Base-by-base conservation (phyloP, 1,284 basidiomycete species). In the Coriolopsis trogii region DNA sequence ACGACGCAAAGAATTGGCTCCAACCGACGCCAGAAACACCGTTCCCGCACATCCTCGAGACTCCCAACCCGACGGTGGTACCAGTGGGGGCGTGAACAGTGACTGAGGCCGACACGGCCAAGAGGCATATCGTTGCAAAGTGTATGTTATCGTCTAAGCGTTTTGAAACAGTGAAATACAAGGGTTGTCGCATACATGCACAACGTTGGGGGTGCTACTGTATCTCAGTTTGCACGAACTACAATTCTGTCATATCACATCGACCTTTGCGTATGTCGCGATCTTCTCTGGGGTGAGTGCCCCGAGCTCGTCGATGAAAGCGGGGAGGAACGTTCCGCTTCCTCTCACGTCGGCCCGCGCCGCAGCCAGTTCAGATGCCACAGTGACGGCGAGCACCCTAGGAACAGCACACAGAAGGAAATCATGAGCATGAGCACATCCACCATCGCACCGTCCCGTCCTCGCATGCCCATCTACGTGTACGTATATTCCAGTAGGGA, bases 241-340 rank as follows among this genome's bases (percentile, higher is more conserved):
- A n/a, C n/a, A n/a, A n/a, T n/a, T n/a, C n/a, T n/a, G n/a, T 46
- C 36, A 59, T 6, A 59, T 33, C 13, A 80, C 63, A 42, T 75
- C 69, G 16, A 93, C 67, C 54, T 79, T 83, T 2, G 82, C 83
- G 20, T 70, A 63, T 37, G 73, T 54, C 16, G 63, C 62, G 8
- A 93, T 62, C 10, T 72, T 78, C 23, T 84, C 80, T 0, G 85
- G 75, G 6, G 78, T 81, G 48, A 95, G 70, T 12, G 75, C 71
- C 61, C 82, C 86, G 40, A 96, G 72, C 62, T 87, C 87, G 65
- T 98, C 95, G 31, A 98, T 89, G 47, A 98, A 73, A 0, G 89
- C 92, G 16, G 91, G 80, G 20, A 96, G 72, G 74, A 98, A 97
- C 0, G 93, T 91, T 36, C 93, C 93, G 4, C 93, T 88, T 0